Evolutionary conservation across 2,329 filamentous ascomycete species (phyloP).

Genomic region (Trichophyton benhamiae): DNA sequence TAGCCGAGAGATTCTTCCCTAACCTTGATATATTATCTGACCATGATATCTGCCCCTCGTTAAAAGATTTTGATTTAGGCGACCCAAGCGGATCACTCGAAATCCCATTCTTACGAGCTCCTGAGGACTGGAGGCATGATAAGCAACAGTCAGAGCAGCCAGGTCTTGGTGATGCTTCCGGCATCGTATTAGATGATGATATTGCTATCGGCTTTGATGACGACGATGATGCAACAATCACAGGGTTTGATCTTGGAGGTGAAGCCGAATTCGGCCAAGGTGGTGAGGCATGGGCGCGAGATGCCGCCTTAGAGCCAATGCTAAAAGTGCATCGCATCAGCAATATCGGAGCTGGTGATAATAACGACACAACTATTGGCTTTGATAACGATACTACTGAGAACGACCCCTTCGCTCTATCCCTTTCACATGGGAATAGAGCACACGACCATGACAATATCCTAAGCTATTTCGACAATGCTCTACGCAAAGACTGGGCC

Average conservation of each 20-base stretch:
- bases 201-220: conserved; percentile 73
- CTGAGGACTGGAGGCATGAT: conserved; percentile 70
- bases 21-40: conserved; percentile 64
- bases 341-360: conserved; percentile 42
- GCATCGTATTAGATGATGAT: conserved; percentile 75
- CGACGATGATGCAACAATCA: conserved; percentile 56
- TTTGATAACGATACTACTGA: conserved; percentile 24
- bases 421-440: conserved; percentile 58
- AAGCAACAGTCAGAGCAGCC: conserved; percentile 43
- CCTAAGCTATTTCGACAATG: conserved; percentile 94
- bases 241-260: conserved; percentile 53
- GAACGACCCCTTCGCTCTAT: conserved; percentile 63
- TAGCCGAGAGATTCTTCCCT: conserved; percentile 76
- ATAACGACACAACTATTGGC: conserved; percentile 40
- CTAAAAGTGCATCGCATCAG: conserved; percentile 57
- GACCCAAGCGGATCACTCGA: conserved; percentile 74
- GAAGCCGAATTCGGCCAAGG: conserved; percentile 88
- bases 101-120: conserved; percentile 80
- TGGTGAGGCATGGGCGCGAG: conserved; percentile 86
- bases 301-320: conserved; percentile 76
- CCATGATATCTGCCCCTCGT: conserved; percentile 85
- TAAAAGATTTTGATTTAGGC: conserved; percentile 87
- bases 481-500: conserved; percentile 91
- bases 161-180: conserved; percentile 54
- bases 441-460: conserved; percentile 79